Evolutionary conservation across 2,329 filamentous ascomycete genomes (phyloP).

Genomic region (Ophiostoma tasmaniense): DNA sequence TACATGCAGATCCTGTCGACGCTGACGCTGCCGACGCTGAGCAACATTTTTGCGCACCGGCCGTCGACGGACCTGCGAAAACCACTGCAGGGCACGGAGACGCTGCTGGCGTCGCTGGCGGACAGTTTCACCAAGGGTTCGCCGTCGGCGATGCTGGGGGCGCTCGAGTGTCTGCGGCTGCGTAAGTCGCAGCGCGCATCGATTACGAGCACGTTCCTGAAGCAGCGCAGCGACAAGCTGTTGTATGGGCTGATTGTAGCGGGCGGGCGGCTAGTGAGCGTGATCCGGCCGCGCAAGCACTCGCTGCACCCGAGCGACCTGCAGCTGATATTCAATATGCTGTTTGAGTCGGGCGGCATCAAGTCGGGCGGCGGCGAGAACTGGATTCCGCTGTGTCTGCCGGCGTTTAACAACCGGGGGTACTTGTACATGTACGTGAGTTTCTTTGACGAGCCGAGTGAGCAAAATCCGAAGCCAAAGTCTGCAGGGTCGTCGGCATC

Average conservation of each 20-base stretch:
- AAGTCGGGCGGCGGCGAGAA: slow-evolving; percentile 87
- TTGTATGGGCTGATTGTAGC: slow-evolving; percentile 92
- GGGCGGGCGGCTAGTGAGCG: slow-evolving; percentile 85
- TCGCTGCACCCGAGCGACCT: slow-evolving; percentile 92
- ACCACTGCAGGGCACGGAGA: slow-evolving; percentile 84
- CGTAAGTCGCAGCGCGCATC: slow-evolving; percentile 76
- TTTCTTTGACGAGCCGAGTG: slow-evolving; percentile 59
- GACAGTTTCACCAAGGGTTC: slow-evolving; percentile 94
- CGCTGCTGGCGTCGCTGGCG: slow-evolving; percentile 79
- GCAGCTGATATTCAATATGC: slow-evolving; percentile 97
- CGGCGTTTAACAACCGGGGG: slow-evolving; percentile 92
- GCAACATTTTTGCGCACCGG: slow-evolving; percentile 77
- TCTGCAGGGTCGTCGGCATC: neutral
- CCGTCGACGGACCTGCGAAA: slow-evolving; percentile 90
- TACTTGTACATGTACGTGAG: slow-evolving; percentile 99
- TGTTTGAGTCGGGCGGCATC: slow-evolving; percentile 89
- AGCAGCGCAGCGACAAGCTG: slow-evolving; percentile 64
- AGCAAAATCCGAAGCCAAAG: neutral
- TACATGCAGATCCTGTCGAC: slow-evolving; percentile 99
- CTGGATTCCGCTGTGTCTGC: slow-evolving; percentile 93
- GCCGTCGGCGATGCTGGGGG: slow-evolving; percentile 76
- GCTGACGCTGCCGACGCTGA: slow-evolving; percentile 77
- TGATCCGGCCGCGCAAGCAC: slow-evolving; percentile 87
- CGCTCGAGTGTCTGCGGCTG: slow-evolving; percentile 86
- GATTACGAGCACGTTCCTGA: slow-evolving; percentile 83